A percentile compares a stretch with the other conserved stretches of the same genome.
Conservation (phyloP, 352 stramenopile species). For the Phytopythium litorale region DNA sequence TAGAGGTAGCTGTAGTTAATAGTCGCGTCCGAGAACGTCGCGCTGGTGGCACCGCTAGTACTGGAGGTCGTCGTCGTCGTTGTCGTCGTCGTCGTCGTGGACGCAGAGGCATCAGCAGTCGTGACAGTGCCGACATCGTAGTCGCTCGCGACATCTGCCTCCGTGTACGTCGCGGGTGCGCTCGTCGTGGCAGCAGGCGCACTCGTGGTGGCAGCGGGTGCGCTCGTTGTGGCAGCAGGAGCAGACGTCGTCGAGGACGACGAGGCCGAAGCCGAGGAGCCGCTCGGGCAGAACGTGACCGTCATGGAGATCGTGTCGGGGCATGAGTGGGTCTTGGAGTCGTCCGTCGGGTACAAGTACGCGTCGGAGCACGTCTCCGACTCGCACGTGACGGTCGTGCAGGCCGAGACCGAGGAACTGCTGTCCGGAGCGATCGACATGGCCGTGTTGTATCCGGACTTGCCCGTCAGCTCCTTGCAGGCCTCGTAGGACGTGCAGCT, state of each 20-base stretch:
- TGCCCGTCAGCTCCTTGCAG: conserved; percentile 41
- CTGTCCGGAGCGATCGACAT: conserved; percentile 34
- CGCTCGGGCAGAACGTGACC: conserved; percentile 41
- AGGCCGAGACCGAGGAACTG: conserved; percentile 16
- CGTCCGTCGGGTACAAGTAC: conserved; percentile 46
- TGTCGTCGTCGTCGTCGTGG: conserved; percentile 10
- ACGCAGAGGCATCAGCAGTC: not conserved
- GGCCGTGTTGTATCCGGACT: conserved; percentile 52
- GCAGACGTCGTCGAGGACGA: conserved; percentile 9
- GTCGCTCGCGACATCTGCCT: conserved; percentile 18
- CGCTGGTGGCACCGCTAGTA: conserved; percentile 13
- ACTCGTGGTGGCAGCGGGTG: conserved; percentile 10
- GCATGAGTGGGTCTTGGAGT: conserved; percentile 49
- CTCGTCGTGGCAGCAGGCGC: conserved; percentile 10
- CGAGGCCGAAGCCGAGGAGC: conserved; percentile 14
- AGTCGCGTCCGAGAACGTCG: conserved; percentile 27
- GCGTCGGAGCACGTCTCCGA: conserved; percentile 30
- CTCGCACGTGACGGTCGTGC: conserved; percentile 24
- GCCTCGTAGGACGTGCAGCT: conserved; percentile 36
- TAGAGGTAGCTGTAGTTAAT: conserved; percentile 40
- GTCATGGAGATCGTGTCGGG: conserved; percentile 27
- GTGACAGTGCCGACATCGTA: conserved; percentile 22
- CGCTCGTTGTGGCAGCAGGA: conserved; percentile 1
- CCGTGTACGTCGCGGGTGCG: conserved; percentile 8
- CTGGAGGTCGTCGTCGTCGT: conserved; percentile 12